Conservation (phyloP, 2,329 filamentous ascomycete species). For the Exophiala oligosperma region DNA sequence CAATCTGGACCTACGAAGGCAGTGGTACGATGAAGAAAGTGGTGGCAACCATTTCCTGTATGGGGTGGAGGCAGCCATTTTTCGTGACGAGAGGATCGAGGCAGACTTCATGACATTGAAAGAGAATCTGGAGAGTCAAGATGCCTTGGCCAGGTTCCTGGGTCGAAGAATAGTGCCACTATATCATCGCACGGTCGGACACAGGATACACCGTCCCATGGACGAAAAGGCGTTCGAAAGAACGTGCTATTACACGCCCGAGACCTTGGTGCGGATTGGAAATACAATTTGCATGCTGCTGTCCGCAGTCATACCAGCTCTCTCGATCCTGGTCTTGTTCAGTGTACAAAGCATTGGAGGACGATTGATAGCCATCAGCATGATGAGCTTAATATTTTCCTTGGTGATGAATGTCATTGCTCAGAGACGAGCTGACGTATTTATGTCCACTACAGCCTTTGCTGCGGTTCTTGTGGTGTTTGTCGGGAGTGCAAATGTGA, state of each 20-base stretch:
- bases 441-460: constrained; percentile 28
- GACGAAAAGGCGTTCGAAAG: constrained; percentile 20
- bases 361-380: constrained; percentile 22
- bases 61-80: constrained; percentile 26
- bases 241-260: constrained; percentile 23
- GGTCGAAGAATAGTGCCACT: constrained; percentile 21
- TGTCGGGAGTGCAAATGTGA: constrained; percentile 23
- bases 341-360: constrained; percentile 22
- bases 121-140: constrained; percentile 15
- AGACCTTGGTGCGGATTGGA: constrained; percentile 21
- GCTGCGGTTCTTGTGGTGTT: constrained; percentile 28
- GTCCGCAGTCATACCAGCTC: constrained; percentile 24
- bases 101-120: constrained; percentile 23
- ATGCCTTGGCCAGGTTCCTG: constrained; percentile 23
- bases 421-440: constrained; percentile 25
- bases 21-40: constrained; percentile 28
- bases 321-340: constrained; percentile 25
- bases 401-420: constrained; percentile 28
- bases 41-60: constrained; percentile 24
- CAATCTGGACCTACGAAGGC: constrained; percentile 21
- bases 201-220: constrained; percentile 25
- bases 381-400: constrained; percentile 27
- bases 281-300: constrained; percentile 26
- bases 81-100: constrained; percentile 17
- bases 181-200: constrained; percentile 24